Percentiles rank a stretch among this genome's conserved stretches.
Conservation (phyloP, 352 stramenopile species). For the Phytophthora pini region DNA sequence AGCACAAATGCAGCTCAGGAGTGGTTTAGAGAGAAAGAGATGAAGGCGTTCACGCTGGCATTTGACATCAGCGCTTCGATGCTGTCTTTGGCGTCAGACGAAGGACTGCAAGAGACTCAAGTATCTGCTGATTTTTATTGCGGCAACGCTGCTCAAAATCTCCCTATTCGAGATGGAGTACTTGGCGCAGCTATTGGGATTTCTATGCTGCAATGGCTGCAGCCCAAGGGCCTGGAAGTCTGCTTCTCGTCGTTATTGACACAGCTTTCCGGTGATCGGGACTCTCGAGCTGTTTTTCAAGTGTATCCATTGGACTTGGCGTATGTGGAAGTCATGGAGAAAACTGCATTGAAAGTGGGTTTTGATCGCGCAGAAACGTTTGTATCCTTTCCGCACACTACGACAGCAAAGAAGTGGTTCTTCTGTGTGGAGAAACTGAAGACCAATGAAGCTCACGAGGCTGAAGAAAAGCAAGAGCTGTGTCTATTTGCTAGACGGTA, state of each 20-base stretch:
- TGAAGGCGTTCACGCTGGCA: slow-evolving; percentile 53
- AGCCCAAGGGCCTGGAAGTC: slow-evolving; percentile 54
- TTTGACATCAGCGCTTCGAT: slow-evolving; percentile 85
- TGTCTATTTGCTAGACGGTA: slow-evolving; percentile 74
- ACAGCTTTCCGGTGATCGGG: slow-evolving; percentile 28
- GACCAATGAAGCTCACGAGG: slow-evolving; percentile 12
- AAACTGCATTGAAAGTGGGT: slow-evolving; percentile 46
- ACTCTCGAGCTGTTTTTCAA: slow-evolving; percentile 63
- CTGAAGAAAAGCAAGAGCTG: slow-evolving; percentile 15
- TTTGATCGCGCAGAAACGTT: slow-evolving; percentile 67
- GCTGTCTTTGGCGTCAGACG: slow-evolving; percentile 50
- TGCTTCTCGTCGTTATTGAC: slow-evolving; percentile 63
- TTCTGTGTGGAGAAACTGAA: slow-evolving; percentile 48
- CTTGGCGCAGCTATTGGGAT: slow-evolving; percentile 73
- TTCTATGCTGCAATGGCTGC: slow-evolving; percentile 87
- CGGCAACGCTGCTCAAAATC: slow-evolving; percentile 67
- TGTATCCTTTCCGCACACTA: slow-evolving; percentile 73
- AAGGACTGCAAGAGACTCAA: slow-evolving; percentile 5
- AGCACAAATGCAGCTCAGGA: slow-evolving; percentile 61
- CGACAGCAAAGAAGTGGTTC: slow-evolving; percentile 82
- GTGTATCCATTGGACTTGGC: slow-evolving; percentile 63
- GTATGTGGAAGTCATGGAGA: slow-evolving; percentile 71
- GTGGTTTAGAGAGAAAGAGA: slow-evolving; percentile 51
- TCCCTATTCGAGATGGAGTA: slow-evolving; percentile 52
- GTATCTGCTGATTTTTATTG: slow-evolving; percentile 59